Conservation (phyloP, 306 rosid genomes). For the Clitoria ternatea region DNA sequence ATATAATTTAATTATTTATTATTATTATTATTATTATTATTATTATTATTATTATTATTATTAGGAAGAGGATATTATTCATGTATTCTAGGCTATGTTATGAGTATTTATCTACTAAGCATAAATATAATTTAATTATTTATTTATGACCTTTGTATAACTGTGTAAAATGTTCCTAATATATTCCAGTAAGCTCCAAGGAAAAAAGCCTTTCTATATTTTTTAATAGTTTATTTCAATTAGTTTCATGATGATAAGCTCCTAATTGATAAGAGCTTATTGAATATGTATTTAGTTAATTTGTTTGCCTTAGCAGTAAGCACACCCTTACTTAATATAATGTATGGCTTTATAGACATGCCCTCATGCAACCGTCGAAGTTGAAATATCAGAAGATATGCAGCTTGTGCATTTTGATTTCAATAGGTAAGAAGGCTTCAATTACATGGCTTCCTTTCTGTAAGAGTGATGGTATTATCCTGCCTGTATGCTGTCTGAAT, state of each 20-base stretch:
- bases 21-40: no score
- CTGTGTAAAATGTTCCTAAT: no score
- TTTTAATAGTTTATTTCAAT: background rate
- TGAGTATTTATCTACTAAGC: no score
- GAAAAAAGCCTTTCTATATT: background rate
- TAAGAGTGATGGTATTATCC: background rate
- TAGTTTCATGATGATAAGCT: background rate
- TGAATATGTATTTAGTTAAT: background rate
- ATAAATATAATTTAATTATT: no score
- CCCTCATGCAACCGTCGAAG: slow-evolving; percentile 66
- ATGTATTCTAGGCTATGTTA: no score
- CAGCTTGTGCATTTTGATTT: slow-evolving; percentile 93
- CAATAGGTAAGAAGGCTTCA: slow-evolving; percentile 58
- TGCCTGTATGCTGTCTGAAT: background rate
- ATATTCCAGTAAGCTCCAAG: background rate
- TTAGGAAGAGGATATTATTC: background rate
- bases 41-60: background rate
- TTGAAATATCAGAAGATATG: slow-evolving; percentile 28
- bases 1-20: background rate
- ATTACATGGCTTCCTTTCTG: background rate
- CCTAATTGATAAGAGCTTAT: background rate
- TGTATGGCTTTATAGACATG: slow-evolving; percentile 56
- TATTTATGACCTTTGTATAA: no score
- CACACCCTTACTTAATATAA: slow-evolving; percentile 1
- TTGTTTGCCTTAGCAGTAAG: background rate